phyloP scores from a whole-genome alignment of 768 basidiomycete genomes.

The Asterophora lycoperdoides region DNA sequence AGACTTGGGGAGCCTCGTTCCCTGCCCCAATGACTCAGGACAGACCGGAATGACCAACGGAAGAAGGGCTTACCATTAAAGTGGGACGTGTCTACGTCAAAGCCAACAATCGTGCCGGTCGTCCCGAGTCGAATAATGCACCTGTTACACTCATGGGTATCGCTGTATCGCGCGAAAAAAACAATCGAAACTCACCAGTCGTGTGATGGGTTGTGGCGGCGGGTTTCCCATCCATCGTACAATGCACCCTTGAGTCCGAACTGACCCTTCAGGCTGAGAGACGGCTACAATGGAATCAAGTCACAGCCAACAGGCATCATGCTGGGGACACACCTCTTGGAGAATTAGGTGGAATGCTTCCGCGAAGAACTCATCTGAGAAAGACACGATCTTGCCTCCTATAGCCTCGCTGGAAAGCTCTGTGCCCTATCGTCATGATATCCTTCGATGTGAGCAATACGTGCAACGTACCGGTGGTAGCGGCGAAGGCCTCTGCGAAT shows the following conservation, averaged over 20 bases:
- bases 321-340: conserved; percentile 57
- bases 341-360: conserved; percentile 78
- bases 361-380: conserved; percentile 97
- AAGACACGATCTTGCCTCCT: conserved; percentile 67
- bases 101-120: conserved; percentile 65
- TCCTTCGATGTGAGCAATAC: background rate
- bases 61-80: conserved; percentile 66
- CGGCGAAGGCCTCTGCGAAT: conserved; percentile 45
- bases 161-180: background rate
- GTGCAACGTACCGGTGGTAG: conserved; percentile 41
- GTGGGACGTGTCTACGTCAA: conserved; percentile 93
- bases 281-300: conserved; percentile 50
- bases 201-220: conserved; percentile 81
- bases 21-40: conserved; percentile 37
- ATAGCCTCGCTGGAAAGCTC: conserved; percentile 87
- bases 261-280: conserved; percentile 88
- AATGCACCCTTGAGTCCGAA: conserved; percentile 95
- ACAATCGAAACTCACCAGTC: conserved; percentile 70
- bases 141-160: conserved; percentile 39
- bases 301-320: background rate
- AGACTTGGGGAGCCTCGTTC: conserved; percentile 82
- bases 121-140: conserved; percentile 88
- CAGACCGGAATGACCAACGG: background rate
- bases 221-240: conserved; percentile 91
- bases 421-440: conserved; percentile 24